A percentile compares a stretch with the other conserved stretches of the same genome.
phyloP scores from a whole-genome alignment of 129 eudicot species.

The Saussurea involucrata region DNA sequence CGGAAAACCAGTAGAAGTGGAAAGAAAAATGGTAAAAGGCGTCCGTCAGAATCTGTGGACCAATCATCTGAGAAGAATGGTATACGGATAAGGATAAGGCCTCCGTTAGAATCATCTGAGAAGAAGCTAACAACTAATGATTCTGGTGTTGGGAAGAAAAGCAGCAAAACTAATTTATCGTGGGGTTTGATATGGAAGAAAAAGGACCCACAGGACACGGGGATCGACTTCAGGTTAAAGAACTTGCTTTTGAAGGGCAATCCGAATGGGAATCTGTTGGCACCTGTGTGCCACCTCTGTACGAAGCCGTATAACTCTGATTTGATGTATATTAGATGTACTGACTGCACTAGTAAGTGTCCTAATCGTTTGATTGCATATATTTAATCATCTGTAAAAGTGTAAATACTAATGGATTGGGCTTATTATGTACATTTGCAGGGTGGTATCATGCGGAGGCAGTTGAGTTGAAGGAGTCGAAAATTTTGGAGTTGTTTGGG shows the following conservation, averaged over 20 bases:
- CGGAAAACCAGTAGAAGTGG: constrained; percentile 27
- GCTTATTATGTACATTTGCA: constrained; percentile 31
- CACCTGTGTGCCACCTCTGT: constrained; percentile 58
- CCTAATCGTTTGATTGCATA: neutral
- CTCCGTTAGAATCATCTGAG: constrained; percentile 12
- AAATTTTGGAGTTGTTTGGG: constrained; percentile 52
- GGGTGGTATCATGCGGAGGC: constrained; percentile 97
- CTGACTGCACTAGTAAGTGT: constrained; percentile 62
- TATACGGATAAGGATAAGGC: too few relatives aligned
- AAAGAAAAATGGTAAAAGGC: constrained; percentile 27
- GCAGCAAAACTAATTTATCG: constrained; percentile 11
- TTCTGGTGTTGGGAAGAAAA: constrained; percentile 20
- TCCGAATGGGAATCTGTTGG: constrained; percentile 29
- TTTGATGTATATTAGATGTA: constrained; percentile 76
- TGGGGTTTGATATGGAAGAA: constrained; percentile 86
- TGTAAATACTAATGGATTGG: constrained; percentile 6
- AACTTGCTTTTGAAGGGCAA: constrained; percentile 59
- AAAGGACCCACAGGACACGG: constrained; percentile 43
- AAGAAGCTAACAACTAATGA: constrained; percentile 25
- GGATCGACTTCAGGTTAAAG: constrained; percentile 57
- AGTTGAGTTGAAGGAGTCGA: constrained; percentile 66
- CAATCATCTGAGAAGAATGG: constrained; percentile 31
- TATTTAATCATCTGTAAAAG: neutral
- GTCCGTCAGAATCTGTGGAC: constrained; percentile 24
- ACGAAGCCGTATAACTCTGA: constrained; percentile 48